phyloP scores from a whole-genome alignment of 345 rosid species.

The Citrus glauca region DNA sequence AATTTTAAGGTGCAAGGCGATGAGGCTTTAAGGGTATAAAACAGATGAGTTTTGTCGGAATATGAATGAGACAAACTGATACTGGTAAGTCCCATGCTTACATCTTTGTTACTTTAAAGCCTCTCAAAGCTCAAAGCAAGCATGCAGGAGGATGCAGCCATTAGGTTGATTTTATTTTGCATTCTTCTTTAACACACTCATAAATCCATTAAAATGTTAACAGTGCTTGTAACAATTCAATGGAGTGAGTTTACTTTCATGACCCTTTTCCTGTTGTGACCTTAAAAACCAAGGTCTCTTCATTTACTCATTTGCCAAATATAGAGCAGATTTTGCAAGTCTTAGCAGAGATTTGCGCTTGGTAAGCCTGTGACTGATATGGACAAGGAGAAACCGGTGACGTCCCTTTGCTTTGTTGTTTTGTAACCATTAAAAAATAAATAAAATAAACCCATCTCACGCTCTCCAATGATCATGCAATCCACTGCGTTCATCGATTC shows the following conservation, averaged over 20 bases:
- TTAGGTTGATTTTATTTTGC: no score
- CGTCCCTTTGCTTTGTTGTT: background rate
- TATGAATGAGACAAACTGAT: conserved; percentile 10
- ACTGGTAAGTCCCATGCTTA: background rate
- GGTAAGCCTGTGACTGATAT: background rate
- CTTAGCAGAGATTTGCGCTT: background rate
- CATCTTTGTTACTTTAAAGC: background rate
- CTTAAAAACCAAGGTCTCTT: background rate
- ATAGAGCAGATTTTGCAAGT: conserved; percentile 6
- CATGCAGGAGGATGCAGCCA: no score
- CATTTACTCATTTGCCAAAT: conserved; percentile 21
- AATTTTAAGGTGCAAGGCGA: background rate
- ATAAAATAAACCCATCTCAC: background rate
- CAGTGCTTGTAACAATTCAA: conserved; percentile 7
- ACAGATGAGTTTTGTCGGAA: background rate
- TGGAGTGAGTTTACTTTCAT: background rate
- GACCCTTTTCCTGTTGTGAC: background rate
- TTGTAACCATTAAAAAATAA: background rate
- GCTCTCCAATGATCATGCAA: background rate
- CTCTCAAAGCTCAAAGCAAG: background rate
- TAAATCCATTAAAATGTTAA: background rate
- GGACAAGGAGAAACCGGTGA: background rate
- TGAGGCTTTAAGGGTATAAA: background rate
- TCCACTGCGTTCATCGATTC: background rate
- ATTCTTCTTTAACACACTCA: no score